Conservation (phyloP, 2,329 filamentous ascomycete genomes). For the Eutypa lata region DNA sequence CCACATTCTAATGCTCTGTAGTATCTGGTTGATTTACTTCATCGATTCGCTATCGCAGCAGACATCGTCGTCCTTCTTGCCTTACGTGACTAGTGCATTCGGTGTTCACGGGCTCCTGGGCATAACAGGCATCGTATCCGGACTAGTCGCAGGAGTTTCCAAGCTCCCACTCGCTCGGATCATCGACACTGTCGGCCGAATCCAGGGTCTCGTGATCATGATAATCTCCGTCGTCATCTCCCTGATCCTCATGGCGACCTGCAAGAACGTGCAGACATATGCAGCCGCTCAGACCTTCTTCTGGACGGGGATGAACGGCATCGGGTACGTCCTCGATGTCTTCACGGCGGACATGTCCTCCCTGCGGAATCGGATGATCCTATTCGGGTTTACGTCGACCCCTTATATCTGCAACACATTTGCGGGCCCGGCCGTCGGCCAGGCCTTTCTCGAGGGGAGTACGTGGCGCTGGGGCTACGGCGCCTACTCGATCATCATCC, state of each 20-base stretch:
- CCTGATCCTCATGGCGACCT: constrained; percentile 56
- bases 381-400: constrained; percentile 28
- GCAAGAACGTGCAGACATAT: constrained; percentile 46
- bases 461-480: constrained; percentile 44
- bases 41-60: constrained; percentile 38
- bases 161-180: constrained; percentile 35
- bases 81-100: constrained; percentile 37
- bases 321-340: constrained; percentile 27
- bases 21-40: constrained; percentile 42
- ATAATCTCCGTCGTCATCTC: constrained; percentile 35
- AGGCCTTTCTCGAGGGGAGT: constrained; percentile 19
- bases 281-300: constrained; percentile 42
- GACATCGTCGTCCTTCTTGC: constrained; percentile 28
- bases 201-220: constrained; percentile 31
- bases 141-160: constrained; percentile 25
- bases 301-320: constrained; percentile 42
- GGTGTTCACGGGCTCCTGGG: constrained; percentile 43
- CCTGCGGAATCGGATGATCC: constrained; percentile 29
- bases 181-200: constrained; percentile 35
- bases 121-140: constrained; percentile 42
- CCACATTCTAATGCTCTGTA: constrained; percentile 11
- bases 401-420: constrained; percentile 36
- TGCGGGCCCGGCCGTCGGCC: constrained; percentile 24
- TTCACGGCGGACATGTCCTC: constrained; percentile 30
- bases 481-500: constrained; percentile 55